These are phyloP conservation scores for Fusarium buharicum DNA, from an alignment of 2,329 filamentous ascomycete genomes.

Conservation along the genomic window DNA sequence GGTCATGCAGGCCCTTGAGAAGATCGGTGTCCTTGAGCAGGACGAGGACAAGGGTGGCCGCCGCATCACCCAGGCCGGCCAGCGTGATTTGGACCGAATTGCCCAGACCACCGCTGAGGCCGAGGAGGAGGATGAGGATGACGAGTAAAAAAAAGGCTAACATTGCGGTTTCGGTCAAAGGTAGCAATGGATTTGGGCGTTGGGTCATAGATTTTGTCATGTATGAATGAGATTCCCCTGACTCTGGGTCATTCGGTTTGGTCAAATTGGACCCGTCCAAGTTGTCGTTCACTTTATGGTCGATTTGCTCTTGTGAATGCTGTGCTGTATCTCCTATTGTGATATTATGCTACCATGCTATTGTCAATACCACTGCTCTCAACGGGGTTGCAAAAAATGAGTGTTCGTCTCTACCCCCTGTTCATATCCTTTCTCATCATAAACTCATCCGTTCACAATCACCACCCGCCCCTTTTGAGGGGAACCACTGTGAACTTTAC, in stretches of 20 bases:
- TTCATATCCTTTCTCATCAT: neutral
- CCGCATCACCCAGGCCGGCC: conserved; percentile 96
- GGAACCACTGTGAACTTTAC: neutral
- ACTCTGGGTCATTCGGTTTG: conserved; percentile 53
- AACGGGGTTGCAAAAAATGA: neutral
- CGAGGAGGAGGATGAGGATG: conserved; percentile 73
- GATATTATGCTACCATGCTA: neutral
- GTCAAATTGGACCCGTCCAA: conserved; percentile 50
- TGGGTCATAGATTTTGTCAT: conserved; percentile 54
- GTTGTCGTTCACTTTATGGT: conserved; percentile 34
- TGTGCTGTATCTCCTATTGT: neutral
- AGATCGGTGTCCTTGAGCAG: conserved; percentile 97
- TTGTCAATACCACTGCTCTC: neutral
- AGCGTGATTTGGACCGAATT: conserved; percentile 98
- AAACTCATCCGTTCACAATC: neutral
- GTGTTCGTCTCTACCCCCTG: neutral
- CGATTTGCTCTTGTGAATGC: conserved; percentile 27
- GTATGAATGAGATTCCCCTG: conserved; percentile 56
- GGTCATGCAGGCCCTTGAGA: conserved; percentile 96
- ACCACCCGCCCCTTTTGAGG: neutral
- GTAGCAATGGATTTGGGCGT: conserved; percentile 53
- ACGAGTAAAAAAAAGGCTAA: conserved; percentile 68
- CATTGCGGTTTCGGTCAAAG: conserved; percentile 36
- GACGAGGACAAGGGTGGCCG: conserved; percentile 99
- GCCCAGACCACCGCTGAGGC: conserved; percentile 82